phyloP scores from a whole-genome alignment of 1,284 basidiomycete species.

The Leccinum subrobustum region DNA sequence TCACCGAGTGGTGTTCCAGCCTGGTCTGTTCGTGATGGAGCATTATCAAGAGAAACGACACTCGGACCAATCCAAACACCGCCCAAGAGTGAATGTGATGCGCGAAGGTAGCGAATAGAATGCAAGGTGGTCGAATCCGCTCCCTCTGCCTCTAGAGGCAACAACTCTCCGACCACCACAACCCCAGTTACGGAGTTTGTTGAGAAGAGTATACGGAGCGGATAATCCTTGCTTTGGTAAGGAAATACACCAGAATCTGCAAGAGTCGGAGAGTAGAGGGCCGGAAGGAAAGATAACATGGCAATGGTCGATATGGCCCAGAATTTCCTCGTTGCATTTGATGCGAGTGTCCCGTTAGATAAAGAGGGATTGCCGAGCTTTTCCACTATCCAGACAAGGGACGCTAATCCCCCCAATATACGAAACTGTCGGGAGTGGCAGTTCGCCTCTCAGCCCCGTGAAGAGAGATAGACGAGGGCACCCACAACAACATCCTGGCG shows the following conservation, averaged over 20 bases:
- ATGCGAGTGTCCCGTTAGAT: slow-evolving; percentile 1
- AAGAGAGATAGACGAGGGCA: background rate
- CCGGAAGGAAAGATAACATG: slow-evolving; percentile 38
- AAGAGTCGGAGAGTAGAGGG: slow-evolving; percentile 52
- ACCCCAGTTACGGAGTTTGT: slow-evolving; percentile 73
- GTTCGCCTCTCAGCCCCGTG: slow-evolving; percentile 1
- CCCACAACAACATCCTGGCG: slow-evolving; percentile 25
- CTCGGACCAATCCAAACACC: slow-evolving; percentile 77
- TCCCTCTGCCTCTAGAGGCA: slow-evolving; percentile 37
- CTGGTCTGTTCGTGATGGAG: slow-evolving; percentile 47
- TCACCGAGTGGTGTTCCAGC: slow-evolving; percentile 59
- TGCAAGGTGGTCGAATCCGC: slow-evolving; percentile 36
- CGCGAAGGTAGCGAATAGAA: slow-evolving; percentile 78
- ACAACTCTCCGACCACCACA: slow-evolving; percentile 75
- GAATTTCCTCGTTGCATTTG: slow-evolving; percentile 5
- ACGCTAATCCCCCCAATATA: slow-evolving; percentile 19
- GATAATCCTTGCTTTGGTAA: slow-evolving; percentile 52
- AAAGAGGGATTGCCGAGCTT: background rate
- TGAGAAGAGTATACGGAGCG: slow-evolving; percentile 69
- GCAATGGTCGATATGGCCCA: slow-evolving; percentile 30
- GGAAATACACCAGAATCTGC: slow-evolving; percentile 51
- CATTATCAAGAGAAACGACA: slow-evolving; percentile 43
- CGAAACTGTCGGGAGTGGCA: slow-evolving; percentile 23
- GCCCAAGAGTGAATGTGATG: slow-evolving; percentile 85
- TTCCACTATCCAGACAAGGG: slow-evolving; percentile 16